Base-by-base conservation (phyloP, 768 basidiomycete genomes). In the Termitomyces sp. region DNA sequence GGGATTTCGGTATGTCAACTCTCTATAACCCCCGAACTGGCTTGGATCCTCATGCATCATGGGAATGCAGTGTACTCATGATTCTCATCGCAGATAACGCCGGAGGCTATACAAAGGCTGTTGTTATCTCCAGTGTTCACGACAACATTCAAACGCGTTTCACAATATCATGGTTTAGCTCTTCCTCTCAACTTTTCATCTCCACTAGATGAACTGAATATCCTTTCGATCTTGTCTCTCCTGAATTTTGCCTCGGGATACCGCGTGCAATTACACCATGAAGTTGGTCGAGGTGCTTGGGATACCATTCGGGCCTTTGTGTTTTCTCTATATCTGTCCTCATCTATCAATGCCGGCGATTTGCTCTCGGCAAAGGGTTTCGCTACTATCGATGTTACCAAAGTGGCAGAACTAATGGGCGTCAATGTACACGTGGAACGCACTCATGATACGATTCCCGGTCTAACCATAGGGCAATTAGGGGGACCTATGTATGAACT, bases 231-330 rank as follows among this genome's bases (percentile, higher is more conserved):
- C 8, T 82, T 94, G 41, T 84, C 86, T 2, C 77, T 94, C 16
- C 78, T 96, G 34, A 94, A 94, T 68, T 91, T 95, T 68, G 89
- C 81, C 5, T 90, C 89, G 1, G 90, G 89, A 35, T 95, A 90
- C 69, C 87, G 90, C 25, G 75, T 78, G 5, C 83, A 87, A 5
- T 78, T 95, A 38, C 91, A 90, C 69, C 71, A 72, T 14, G 82
- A 83, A 55, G 87, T 87, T 3, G 84, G 86, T 14, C 84, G 90
- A 41, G 92, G 92, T 21, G 90, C 91, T 59, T 93, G 86, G 81
- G 90, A 95, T 69, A 84, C 83, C 54, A 89, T 94, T 65, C 81
- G 88, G 51, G 86, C 84, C 3, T 80, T 95, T 50, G 76, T 83
- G 31, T 84, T 93, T 64, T 80, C 84, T 14, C 71, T 92, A 61